phyloP scores from a whole-genome alignment of 257 asterid genomes.

The Lithospermum erythrorhizon region DNA sequence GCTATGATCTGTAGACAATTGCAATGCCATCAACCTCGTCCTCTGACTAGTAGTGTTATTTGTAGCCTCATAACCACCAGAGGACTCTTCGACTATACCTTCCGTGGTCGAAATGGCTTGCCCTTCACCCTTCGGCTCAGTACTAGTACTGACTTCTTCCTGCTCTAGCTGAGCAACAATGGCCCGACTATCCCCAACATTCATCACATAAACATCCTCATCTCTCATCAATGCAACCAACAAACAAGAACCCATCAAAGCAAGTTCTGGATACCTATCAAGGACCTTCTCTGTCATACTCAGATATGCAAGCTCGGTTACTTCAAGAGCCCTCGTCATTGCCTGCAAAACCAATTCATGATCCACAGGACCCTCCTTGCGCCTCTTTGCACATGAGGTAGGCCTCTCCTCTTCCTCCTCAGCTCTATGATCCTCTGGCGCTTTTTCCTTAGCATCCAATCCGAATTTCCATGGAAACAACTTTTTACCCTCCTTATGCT shows the following conservation, averaged over 20 bases:
- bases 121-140: conserved; percentile 26
- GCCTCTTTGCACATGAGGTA: conserved; percentile 38
- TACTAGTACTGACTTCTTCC: conserved; percentile 30
- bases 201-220: conserved; percentile 97
- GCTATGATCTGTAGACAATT: conserved; percentile 94
- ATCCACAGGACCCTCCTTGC: conserved; percentile 66
- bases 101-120: conserved; percentile 31
- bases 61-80: conserved; percentile 27
- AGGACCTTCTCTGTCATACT: conserved; percentile 89
- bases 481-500: conserved; percentile 15
- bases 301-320: conserved; percentile 67
- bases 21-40: conserved; percentile 60
- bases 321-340: conserved; percentile 87
- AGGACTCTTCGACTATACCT: conserved; percentile 55
- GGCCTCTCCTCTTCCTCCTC: conserved; percentile 25
- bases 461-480: conserved; percentile 18
- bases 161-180: conserved; percentile 70
- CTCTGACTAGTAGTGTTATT: conserved; percentile 41
- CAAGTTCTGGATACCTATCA: conserved; percentile 91
- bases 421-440: conserved; percentile 10
- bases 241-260: conserved; percentile 95
- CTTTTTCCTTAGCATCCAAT: conserved; percentile 17
- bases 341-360: conserved; percentile 73
- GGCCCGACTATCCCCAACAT: conserved; percentile 96
- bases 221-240: conserved; percentile 91